phyloP scores from a whole-genome alignment of 2,329 filamentous ascomycete species.

The Corynespora cassiicola region DNA sequence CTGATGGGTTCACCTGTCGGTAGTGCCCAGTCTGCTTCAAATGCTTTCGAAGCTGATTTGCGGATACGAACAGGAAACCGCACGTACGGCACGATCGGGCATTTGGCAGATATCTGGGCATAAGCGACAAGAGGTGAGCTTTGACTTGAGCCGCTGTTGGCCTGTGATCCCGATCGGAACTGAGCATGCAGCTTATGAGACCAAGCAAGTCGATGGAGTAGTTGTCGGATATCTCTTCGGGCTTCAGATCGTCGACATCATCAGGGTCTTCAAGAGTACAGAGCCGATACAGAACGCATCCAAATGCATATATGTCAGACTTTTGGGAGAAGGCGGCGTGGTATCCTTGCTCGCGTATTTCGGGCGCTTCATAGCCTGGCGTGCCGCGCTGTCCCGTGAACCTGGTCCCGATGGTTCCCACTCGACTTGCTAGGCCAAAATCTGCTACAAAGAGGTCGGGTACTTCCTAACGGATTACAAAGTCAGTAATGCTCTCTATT shows the following conservation, averaged over 20 bases:
- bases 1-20: background rate
- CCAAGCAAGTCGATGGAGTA: slow-evolving; percentile 13
- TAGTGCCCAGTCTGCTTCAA: slow-evolving; percentile 6
- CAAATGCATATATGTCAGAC: slow-evolving; percentile 22
- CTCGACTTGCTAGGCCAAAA: slow-evolving; percentile 19
- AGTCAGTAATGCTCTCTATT: no score
- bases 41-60: slow-evolving; percentile 10
- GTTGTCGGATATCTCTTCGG: slow-evolving; percentile 6
- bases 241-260: slow-evolving; percentile 10
- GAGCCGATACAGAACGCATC: slow-evolving; percentile 17
- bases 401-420: slow-evolving; percentile 12
- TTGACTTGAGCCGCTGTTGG: slow-evolving; percentile 12
- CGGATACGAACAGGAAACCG: slow-evolving; percentile 3
- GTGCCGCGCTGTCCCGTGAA: slow-evolving; percentile 14
- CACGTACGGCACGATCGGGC: slow-evolving; percentile 6
- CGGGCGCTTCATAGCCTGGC: slow-evolving; percentile 17
- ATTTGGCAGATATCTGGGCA: slow-evolving; percentile 1
- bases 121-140: slow-evolving; percentile 3
- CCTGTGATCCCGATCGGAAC: slow-evolving; percentile 3
- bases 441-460: slow-evolving; percentile 16
- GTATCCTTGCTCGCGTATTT: slow-evolving; percentile 11
- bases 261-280: slow-evolving; percentile 10
- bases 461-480: no score
- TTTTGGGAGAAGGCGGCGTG: slow-evolving; percentile 18
- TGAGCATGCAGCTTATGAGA: slow-evolving; percentile 14